Evolutionary conservation across 148 eudicot species (phyloP).

Genomic region (Drosera capensis): DNA sequence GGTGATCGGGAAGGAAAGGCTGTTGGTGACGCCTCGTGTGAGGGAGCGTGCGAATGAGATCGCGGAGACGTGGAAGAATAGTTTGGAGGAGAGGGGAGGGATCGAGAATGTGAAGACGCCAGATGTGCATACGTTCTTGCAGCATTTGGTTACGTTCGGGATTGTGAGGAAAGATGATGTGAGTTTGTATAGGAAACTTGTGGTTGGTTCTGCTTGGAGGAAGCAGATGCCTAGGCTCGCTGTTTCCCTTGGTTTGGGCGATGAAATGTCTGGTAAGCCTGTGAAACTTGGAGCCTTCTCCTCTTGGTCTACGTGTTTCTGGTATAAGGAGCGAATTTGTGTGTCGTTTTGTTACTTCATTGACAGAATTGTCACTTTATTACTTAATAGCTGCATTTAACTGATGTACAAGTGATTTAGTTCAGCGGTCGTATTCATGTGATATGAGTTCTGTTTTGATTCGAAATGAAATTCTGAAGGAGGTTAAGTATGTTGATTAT

Average conservation of each 20-base stretch:
- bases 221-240: constrained; percentile 99
- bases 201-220: constrained; percentile 94
- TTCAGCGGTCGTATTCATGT: no score
- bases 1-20: constrained; percentile 56
- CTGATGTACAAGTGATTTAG: no score
- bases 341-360: no score
- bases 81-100: constrained; percentile 81
- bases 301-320: no score
- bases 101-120: constrained; percentile 89
- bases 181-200: constrained; percentile 73
- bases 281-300: no score
- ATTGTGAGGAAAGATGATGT: constrained; percentile 76
- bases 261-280: constrained; percentile 85
- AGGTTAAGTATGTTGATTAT: no score
- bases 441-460: no score
- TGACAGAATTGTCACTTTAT: no score
- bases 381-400: no score
- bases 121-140: constrained; percentile 89
- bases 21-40: constrained; percentile 65
- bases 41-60: constrained; percentile 59
- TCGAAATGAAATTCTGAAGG: no score
- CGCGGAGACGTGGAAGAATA: constrained; percentile 85
- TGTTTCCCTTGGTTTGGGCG: constrained; percentile 73
- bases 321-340: no score
- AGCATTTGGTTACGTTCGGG: constrained; percentile 90